A percentile compares a stretch with the other conserved stretches of the same genome.
phyloP scores from a whole-genome alignment of 768 basidiomycete species.

The Daedalea quercina region DNA sequence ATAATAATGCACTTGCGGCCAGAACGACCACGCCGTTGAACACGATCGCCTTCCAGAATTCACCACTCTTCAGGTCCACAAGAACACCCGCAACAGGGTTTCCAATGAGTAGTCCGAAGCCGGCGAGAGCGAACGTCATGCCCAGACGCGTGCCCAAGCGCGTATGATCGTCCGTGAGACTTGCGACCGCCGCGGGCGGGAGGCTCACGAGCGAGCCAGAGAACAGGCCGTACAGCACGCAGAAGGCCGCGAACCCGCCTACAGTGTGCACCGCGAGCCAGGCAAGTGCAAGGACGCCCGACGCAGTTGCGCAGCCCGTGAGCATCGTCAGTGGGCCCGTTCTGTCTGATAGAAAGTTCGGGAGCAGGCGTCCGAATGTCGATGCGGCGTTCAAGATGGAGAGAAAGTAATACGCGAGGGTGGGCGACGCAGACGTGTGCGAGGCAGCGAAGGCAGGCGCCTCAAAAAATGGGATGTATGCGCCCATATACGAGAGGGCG shows the following conservation, averaged over 20 bases:
- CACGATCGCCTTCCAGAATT: background rate
- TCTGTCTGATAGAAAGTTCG: slow-evolving; percentile 45
- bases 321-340: slow-evolving; percentile 42
- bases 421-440: background rate
- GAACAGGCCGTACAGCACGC: slow-evolving; percentile 41
- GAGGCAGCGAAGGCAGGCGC: background rate
- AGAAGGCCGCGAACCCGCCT: slow-evolving; percentile 31
- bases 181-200: slow-evolving; percentile 12
- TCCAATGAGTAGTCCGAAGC: slow-evolving; percentile 17
- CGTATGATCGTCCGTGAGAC: slow-evolving; percentile 11
- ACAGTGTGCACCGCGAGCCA: slow-evolving; percentile 29
- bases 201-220: slow-evolving; percentile 32
- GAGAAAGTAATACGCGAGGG: slow-evolving; percentile 6
- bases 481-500: background rate
- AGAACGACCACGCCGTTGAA: background rate
- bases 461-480: slow-evolving; percentile 2
- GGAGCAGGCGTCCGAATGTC: slow-evolving; percentile 52
- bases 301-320: slow-evolving; percentile 26
- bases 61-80: slow-evolving; percentile 1
- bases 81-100: slow-evolving; percentile 19
- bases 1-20: background rate
- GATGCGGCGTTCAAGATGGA: slow-evolving; percentile 40
- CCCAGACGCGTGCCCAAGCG: slow-evolving; percentile 19
- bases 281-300: slow-evolving; percentile 34
- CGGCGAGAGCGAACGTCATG: slow-evolving; percentile 16